Conservation (phyloP, 2,329 filamentous ascomycete genomes). For the Hymenoscyphus fraxineus region DNA sequence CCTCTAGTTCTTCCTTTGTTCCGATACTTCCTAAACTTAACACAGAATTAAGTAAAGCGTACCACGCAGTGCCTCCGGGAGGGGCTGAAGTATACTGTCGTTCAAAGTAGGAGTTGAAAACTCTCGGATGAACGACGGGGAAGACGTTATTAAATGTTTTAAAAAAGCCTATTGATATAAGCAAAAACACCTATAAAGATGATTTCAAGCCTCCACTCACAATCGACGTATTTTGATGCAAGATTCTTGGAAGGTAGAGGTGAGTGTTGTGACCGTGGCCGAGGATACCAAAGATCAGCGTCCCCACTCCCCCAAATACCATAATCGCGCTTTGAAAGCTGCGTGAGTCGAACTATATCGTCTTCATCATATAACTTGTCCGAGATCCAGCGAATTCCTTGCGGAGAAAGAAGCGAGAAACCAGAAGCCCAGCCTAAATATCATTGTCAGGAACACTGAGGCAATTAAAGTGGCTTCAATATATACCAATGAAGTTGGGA, state of each 20-base stretch:
- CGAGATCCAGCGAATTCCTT: constrained; percentile 26
- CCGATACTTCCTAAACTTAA: constrained; percentile 22
- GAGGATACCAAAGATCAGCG: constrained; percentile 22
- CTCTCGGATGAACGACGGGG: constrained; percentile 20
- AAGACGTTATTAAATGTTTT: constrained; percentile 20
- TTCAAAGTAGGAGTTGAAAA: constrained; percentile 21
- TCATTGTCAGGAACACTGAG: constrained; percentile 6
- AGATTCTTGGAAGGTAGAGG: constrained; percentile 24
- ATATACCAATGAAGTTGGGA: constrained; percentile 24
- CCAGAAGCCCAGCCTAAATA: constrained; percentile 25
- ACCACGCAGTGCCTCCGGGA: constrained; percentile 24
- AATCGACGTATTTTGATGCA: constrained; percentile 21
- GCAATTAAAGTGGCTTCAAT: constrained; percentile 4
- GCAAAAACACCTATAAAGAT: no score
- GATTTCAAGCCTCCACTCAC: constrained; percentile 15
- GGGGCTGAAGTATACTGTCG: constrained; percentile 24
- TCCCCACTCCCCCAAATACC: constrained; percentile 15
- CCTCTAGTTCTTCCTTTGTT: constrained; percentile 15
- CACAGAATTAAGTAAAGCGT: constrained; percentile 27
- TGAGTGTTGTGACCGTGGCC: constrained; percentile 17
- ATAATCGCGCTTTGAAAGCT: constrained; percentile 16
- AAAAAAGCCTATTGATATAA: constrained; percentile 22
- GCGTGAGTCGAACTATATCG: constrained; percentile 18
- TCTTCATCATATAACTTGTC: constrained; percentile 17
- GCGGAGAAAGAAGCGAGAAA: constrained; percentile 28